Evolutionary conservation across 495 filamentous ascomycete genomes (phyloP).

Genomic region (Tuber microsphaerosporum): DNA sequence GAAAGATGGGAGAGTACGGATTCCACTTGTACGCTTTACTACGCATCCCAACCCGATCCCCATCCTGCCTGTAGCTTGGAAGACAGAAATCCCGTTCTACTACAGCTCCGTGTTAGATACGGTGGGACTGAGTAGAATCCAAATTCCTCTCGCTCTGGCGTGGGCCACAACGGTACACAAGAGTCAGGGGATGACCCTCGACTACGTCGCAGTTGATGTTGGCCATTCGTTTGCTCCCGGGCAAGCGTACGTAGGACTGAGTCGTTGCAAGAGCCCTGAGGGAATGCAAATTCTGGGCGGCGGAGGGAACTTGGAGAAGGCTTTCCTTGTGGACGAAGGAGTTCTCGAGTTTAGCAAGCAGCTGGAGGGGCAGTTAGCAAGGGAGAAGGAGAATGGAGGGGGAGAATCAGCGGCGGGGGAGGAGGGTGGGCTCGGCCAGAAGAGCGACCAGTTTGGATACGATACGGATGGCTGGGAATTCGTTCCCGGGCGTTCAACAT

Average conservation of each 20-base stretch:
- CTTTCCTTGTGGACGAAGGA: slow-evolving; percentile 15
- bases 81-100: slow-evolving; percentile 8
- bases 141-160: slow-evolving; percentile 46
- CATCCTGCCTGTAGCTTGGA: slow-evolving; percentile 23
- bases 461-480: not conserved
- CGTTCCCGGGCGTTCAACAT: not conserved
- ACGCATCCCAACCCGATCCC: slow-evolving; percentile 20
- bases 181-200: slow-evolving; percentile 47
- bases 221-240: slow-evolving; percentile 43
- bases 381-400: not conserved
- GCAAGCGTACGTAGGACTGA: slow-evolving; percentile 47
- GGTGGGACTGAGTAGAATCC: slow-evolving; percentile 41
- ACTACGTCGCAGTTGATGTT: slow-evolving; percentile 44
- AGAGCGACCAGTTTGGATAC: not conserved
- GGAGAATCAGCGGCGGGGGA: not conserved
- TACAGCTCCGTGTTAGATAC: not conserved
- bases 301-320: slow-evolving; percentile 9
- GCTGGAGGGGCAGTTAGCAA: not conserved
- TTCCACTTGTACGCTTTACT: slow-evolving; percentile 44
- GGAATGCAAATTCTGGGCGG: slow-evolving; percentile 43
- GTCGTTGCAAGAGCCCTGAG: slow-evolving; percentile 42
- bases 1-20: not conserved
- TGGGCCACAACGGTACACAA: slow-evolving; percentile 50
- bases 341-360: slow-evolving; percentile 18
- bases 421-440: not conserved